Conservation (phyloP, 2,329 filamentous ascomycete genomes). For the Periglandula ipomoeae region DNA sequence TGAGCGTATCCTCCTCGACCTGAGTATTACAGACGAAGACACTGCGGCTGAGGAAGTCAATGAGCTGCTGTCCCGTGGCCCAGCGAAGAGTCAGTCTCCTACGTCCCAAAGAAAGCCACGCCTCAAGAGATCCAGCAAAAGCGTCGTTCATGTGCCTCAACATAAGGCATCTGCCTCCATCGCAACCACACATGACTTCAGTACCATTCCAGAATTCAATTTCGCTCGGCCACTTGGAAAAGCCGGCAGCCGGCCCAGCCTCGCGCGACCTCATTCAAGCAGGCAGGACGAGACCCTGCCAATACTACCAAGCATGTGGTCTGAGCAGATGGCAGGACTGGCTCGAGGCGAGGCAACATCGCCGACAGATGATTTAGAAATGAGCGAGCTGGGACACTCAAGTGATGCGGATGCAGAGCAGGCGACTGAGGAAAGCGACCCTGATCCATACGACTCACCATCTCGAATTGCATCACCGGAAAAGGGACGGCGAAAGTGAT, state of each 20-base stretch:
- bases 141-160: constrained; percentile 25
- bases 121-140: constrained; percentile 32
- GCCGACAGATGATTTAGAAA: constrained; percentile 21
- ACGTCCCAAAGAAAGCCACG: constrained; percentile 27
- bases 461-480: not conserved
- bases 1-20: constrained; percentile 26
- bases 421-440: constrained; percentile 25
- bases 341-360: constrained; percentile 12
- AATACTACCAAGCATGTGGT: not conserved
- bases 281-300: not conserved
- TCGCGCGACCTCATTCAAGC: not conserved
- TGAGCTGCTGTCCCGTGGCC: constrained; percentile 29
- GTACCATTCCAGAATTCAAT: constrained; percentile 20
- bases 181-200: constrained; percentile 8
- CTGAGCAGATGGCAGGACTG: constrained; percentile 6
- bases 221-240: constrained; percentile 18
- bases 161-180: constrained; percentile 10
- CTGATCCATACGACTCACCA: constrained; percentile 18
- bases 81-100: constrained; percentile 15
- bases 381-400: constrained; percentile 22
- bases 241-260: not conserved
- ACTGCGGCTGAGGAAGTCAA: constrained; percentile 34
- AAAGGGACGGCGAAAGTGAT: not conserved
- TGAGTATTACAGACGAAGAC: constrained; percentile 33
- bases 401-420: constrained; percentile 22